Evolutionary conservation across 2,329 filamentous ascomycete genomes (phyloP), one percentile per base, ranked within the genome.

Genomic region (Fusarium redolens): DNA sequence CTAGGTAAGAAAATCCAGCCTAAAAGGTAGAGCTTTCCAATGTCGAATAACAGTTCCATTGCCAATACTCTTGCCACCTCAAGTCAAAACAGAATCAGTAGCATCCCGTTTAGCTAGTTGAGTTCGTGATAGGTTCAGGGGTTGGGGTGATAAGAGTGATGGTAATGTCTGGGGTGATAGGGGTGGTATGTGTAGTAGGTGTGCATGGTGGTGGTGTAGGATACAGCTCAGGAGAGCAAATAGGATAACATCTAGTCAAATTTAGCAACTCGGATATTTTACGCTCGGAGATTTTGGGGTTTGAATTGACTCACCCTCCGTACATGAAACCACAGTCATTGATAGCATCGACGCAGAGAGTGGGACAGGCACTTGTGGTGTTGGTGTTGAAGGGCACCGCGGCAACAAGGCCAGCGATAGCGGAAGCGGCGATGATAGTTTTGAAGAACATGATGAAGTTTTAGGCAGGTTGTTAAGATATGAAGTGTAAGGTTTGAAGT

Each of bases 191-290:
- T 38, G 33, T n/a, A 5, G 59, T 79, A 74, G 30, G 73, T 59
- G 54, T 25, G 47, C 77, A 77, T 25, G 72, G 71, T 30, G 73
- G 74, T 13, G 72, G 67, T 6, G 64, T 67, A 14, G 78, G 78
- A 22, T 71, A 57, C 18, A 64, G 43, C 12, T 79, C 47, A 35
- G 73, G 72, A 25, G 64, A 65, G 65, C 80, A 82, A 18, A 71
- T 65, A 60, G 81, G 71, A 63, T 78, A 82, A 50, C 81, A 82
- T 10, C 80, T 81, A 17, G 22, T 28, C 9, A 5, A 6, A 28
- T 44, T 74, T 33, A 77, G 55, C 30, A 45, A 28, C 47, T 28
- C 4, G 1, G 8, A 35, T 5, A 5, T 9, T 18, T 20, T 40
- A 7, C 7, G 6, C 9, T 18, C 2, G 31, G 10, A 43, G n/a